A percentile compares a stretch with the other conserved stretches of the same genome.
These are phyloP conservation scores for Alternaria angustiovoidea DNA, from an alignment of 2,329 filamentous ascomycete species.

Conservation along the genomic window DNA sequence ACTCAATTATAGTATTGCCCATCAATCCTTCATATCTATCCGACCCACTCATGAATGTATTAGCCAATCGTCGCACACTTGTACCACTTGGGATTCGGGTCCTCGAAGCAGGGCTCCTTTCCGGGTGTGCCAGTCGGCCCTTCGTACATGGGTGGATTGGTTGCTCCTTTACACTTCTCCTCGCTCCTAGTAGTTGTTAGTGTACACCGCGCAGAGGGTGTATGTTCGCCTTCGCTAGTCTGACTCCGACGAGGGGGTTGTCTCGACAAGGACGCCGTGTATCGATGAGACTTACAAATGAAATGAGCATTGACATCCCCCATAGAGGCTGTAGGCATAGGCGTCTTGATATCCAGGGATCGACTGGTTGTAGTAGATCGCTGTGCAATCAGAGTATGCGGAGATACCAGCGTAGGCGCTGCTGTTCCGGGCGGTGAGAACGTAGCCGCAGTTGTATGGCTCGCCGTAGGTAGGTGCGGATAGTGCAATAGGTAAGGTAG, in stretches of 20 bases:
- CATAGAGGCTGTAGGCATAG: slow-evolving; percentile 17
- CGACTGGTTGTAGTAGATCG: slow-evolving; percentile 19
- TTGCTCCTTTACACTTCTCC: slow-evolving; percentile 7
- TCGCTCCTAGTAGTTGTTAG: slow-evolving; percentile 4
- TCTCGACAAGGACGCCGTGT: too few relatives aligned
- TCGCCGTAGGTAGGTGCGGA: slow-evolving; percentile 8
- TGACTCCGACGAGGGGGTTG: neutral
- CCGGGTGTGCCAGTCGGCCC: slow-evolving; percentile 15
- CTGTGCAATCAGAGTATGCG: slow-evolving; percentile 7
- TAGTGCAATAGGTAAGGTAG: neutral
- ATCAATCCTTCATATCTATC: too few relatives aligned
- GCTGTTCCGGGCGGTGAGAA: slow-evolving; percentile 20
- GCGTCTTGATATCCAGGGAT: slow-evolving; percentile 16
- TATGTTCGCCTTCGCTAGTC: neutral
- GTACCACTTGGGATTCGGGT: slow-evolving; percentile 26
- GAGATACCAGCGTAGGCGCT: slow-evolving; percentile 17
- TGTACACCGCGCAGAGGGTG: neutral
- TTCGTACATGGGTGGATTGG: slow-evolving; percentile 3
- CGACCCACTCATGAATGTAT: neutral
- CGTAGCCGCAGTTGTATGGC: slow-evolving; percentile 23
- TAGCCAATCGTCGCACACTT: slow-evolving; percentile 9
- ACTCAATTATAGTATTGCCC: fast-evolving
- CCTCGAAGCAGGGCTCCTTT: slow-evolving; percentile 14
- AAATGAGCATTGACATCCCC: slow-evolving; percentile 18
- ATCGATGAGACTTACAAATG: neutral